Percentiles rank a stretch among this genome's conserved stretches.
phyloP scores from a whole-genome alignment of 805 yeast species.

The Yamadazyma philogaea region DNA sequence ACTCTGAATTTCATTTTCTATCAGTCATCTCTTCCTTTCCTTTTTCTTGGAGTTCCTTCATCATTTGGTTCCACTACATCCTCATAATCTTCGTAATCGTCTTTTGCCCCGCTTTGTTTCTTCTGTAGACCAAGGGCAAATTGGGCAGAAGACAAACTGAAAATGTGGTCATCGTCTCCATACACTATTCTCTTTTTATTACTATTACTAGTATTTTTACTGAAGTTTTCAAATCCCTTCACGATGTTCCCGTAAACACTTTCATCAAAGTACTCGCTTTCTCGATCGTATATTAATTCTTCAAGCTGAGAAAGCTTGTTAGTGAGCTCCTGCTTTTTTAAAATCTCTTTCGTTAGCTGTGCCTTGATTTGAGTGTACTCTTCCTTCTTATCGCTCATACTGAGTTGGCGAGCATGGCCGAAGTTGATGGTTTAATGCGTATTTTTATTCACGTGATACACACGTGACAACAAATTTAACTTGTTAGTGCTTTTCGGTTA shows the following conservation, averaged over 20 bases:
- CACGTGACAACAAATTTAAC: neutral
- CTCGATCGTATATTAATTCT: slow-evolving; percentile 75
- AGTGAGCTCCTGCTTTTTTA: slow-evolving; percentile 63
- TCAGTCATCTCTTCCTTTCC: slow-evolving; percentile 3
- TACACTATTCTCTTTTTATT: slow-evolving; percentile 48
- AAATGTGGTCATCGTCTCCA: slow-evolving; percentile 76
- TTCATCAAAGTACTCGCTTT: slow-evolving; percentile 72
- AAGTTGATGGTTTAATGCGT: no score
- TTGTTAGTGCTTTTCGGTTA: no score
- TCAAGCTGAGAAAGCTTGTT: slow-evolving; percentile 61
- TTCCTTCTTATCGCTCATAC: slow-evolving; percentile 18
- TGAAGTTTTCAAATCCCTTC: slow-evolving; percentile 85
- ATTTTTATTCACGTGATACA: neutral
- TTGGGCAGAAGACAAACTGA: slow-evolving; percentile 70
- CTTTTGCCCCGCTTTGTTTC: slow-evolving; percentile 37
- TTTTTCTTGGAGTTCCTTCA: slow-evolving; percentile 5
- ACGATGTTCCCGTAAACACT: slow-evolving; percentile 76
- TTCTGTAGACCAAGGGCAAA: slow-evolving; percentile 58
- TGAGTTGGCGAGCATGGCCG: slow-evolving; percentile 2
- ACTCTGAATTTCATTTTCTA: neutral
- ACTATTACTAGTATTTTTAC: slow-evolving; percentile 41
- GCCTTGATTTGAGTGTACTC: slow-evolving; percentile 68
- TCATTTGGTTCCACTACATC: slow-evolving; percentile 30
- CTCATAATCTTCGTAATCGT: slow-evolving; percentile 38
- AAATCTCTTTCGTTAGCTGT: slow-evolving; percentile 61